Conservation (phyloP, 805 yeast species). For the Spathaspora girioi region DNA sequence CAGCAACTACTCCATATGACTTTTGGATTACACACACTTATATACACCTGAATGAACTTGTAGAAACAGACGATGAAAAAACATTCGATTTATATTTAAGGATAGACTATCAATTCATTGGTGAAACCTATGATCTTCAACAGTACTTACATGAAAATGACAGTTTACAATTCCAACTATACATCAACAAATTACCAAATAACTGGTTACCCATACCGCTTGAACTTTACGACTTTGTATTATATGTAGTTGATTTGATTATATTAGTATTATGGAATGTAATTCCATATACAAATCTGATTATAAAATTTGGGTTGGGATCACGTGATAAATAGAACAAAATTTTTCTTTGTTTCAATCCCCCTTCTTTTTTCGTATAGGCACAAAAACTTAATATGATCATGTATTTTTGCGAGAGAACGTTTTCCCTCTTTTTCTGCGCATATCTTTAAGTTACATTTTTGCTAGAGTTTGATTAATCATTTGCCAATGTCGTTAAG, state of each 20-base stretch:
- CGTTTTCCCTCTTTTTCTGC: background rate
- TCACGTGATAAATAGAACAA: background rate
- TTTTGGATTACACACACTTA: slow-evolving; percentile 22
- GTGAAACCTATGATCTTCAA: slow-evolving; percentile 14
- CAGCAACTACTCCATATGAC: slow-evolving; percentile 27
- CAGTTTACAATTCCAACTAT: slow-evolving; percentile 19
- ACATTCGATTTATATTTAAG: slow-evolving; percentile 21
- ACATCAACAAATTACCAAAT: slow-evolving; percentile 23
- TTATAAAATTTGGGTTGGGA: background rate
- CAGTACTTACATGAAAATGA: slow-evolving; percentile 8
- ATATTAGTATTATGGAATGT: slow-evolving; percentile 11
- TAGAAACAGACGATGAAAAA: background rate
- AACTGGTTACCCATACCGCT: slow-evolving; percentile 29
- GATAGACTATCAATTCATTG: slow-evolving; percentile 19
- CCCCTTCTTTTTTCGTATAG: background rate
- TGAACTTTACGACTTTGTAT: slow-evolving; percentile 24
- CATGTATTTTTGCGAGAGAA: background rate
- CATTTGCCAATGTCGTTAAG: slow-evolving; percentile 23
- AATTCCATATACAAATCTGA: slow-evolving; percentile 6
- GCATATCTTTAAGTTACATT: no score
- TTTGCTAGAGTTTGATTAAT: background rate
- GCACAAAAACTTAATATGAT: background rate
- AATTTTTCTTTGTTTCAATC: background rate
- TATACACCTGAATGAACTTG: slow-evolving; percentile 12
- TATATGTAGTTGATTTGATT: slow-evolving; percentile 24